Base-by-base conservation (phyloP, 2,329 filamentous ascomycete genomes). In the Trichoderma gracile region DNA sequence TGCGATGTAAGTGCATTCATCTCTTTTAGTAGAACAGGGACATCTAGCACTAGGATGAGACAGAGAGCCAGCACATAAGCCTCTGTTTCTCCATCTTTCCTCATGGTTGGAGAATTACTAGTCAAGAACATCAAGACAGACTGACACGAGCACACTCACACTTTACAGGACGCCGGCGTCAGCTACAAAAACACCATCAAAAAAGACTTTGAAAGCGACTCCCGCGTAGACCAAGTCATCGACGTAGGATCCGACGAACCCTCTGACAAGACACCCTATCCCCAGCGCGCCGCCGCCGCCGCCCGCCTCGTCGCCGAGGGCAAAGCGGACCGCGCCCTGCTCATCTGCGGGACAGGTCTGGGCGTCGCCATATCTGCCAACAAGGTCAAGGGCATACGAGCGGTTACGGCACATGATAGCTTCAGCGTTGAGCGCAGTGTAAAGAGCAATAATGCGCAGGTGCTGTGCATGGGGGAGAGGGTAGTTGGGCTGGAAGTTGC, bases 311-410 rank as follows among this genome's bases (percentile, higher is more conserved):
- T 91, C 12, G 81, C 82, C 4, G 76, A 80, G 6, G 88, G 88
- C 49, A 82, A 86, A 71, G 89, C 85, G 59, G 92, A 96, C 77
- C 88, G 92, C 60, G 92, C 91, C 0, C 81, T 96, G 43, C 79
- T 93, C 47, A 91, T 96, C 79, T 96, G 92, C 78, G 92, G 92
- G 2, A 96, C 92, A 0, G 92, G 92, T 0, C 84, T 96, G 8
- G 92, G 92, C 21, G 92, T 96, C 8, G 92, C 92, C 71, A 96
- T 96, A 74, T 80, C 86, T n/a, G 92, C 92, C 69, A 96, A 96
- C 82, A 96, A 96, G 77, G 87, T 96, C 68, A 89, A 87, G 64
- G 92, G 92, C 6, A 86, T 96, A 67, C 82, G 92, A 25, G 92
- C 92, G n/a, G 92, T 96, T 19, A 96, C 92, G 5, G 92, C 92